phyloP scores from a whole-genome alignment of 768 basidiomycete species.

The Clavulina sp. region DNA sequence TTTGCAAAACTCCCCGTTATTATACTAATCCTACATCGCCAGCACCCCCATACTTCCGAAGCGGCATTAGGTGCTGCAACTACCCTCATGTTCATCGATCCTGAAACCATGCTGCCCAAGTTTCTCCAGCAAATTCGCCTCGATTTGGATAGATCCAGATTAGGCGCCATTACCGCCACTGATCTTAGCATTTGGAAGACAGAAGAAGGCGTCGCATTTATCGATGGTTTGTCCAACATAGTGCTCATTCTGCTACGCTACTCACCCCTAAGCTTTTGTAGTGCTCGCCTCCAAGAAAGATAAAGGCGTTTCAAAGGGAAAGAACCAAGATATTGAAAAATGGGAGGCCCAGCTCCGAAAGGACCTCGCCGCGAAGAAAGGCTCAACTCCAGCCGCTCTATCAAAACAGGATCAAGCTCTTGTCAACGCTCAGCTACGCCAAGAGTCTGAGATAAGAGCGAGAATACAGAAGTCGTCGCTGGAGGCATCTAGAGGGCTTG shows the following conservation, averaged over 20 bases:
- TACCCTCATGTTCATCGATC: constrained; percentile 67
- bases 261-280: constrained; percentile 16
- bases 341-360: constrained; percentile 94
- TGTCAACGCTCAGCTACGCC: constrained; percentile 67
- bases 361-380: constrained; percentile 65
- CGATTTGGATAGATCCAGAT: constrained; percentile 43
- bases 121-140: constrained; percentile 46
- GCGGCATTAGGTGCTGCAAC: constrained; percentile 61
- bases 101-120: constrained; percentile 44
- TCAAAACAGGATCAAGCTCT: constrained; percentile 75
- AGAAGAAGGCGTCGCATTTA: constrained; percentile 59
- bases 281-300: constrained; percentile 47
- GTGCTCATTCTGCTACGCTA: neutral
- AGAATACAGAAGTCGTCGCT: constrained; percentile 38
- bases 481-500: constrained; percentile 46
- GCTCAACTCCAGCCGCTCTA: constrained; percentile 27
- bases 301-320: constrained; percentile 47
- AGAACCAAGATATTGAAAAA: constrained; percentile 73
- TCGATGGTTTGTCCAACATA: constrained; percentile 51
- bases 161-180: constrained; percentile 46
- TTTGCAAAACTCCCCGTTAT: neutral
- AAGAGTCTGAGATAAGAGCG: constrained; percentile 52
- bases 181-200: constrained; percentile 79
- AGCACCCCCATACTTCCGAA: too few relatives aligned
- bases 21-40: neutral